These are phyloP conservation scores for Globisporangium polare DNA, from an alignment of 352 stramenopile species.

Conservation along the genomic window DNA sequence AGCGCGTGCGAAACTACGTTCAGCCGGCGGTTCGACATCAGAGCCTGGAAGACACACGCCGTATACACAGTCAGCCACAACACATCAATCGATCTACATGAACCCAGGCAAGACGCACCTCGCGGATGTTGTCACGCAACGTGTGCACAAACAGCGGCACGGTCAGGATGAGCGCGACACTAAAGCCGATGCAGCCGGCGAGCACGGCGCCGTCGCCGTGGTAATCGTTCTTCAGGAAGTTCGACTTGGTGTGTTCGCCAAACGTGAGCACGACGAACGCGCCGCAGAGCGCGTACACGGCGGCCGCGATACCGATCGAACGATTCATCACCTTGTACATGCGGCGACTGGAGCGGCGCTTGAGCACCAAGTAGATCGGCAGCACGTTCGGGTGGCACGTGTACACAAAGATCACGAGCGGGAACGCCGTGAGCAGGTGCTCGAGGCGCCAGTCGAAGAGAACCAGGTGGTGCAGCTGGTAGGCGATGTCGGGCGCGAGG, in stretches of 20 bases:
- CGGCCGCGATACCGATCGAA: slow-evolving; percentile 69
- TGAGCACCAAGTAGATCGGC: slow-evolving; percentile 87
- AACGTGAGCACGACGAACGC: slow-evolving; percentile 87
- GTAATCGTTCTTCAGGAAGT: slow-evolving; percentile 89
- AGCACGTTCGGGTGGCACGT: slow-evolving; percentile 88
- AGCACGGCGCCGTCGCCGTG: slow-evolving; percentile 64
- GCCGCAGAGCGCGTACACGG: slow-evolving; percentile 74
- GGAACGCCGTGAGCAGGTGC: slow-evolving; percentile 64
- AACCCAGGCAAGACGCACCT: slow-evolving; percentile 20
- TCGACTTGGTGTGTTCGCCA: slow-evolving; percentile 65
- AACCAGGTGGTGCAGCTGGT: slow-evolving; percentile 70
- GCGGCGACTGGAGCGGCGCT: slow-evolving; percentile 69
- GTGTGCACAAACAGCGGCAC: slow-evolving; percentile 86
- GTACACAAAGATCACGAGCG: slow-evolving; percentile 86
- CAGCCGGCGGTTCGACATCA: slow-evolving; percentile 47
- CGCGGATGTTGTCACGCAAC: slow-evolving; percentile 78
- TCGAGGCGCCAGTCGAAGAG: slow-evolving; percentile 67
- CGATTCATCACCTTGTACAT: slow-evolving; percentile 90
- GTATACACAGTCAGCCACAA: not conserved
- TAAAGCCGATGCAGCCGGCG: slow-evolving; percentile 71
- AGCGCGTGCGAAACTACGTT: slow-evolving; percentile 40
- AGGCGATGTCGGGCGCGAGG: slow-evolving; percentile 51
- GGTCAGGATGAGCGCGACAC: slow-evolving; percentile 76
- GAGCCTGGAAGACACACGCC: slow-evolving; percentile 20
- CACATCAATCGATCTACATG: not conserved